Evolutionary conservation across 2,329 filamentous ascomycete genomes (phyloP), one percentile per base, ranked within the genome.

Genomic region (Monilinia laxa): DNA sequence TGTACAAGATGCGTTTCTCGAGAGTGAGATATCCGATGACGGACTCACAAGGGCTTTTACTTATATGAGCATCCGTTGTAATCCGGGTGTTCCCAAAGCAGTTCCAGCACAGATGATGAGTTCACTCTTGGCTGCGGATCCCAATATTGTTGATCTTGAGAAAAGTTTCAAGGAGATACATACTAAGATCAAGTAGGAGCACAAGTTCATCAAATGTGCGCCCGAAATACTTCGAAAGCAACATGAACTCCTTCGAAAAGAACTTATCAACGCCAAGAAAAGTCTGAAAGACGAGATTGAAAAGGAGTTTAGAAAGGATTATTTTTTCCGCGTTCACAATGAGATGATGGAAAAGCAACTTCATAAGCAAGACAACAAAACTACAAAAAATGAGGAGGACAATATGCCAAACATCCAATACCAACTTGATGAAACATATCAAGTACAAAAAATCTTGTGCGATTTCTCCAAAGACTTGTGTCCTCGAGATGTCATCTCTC

Each of bases 11-110:
- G 67, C 53, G 7, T 72, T 62, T 54, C 69, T 71, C 62, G 62
- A 72, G 65, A 72, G 68, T n/a, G 57, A 71, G 31, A 63, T 71
- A 23, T 63, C 64, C 60, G 52, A 72, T 58, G 53, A 73, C 64
- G 65, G 71, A 25, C 66, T 73, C 4, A 71, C 67, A 23, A 66
- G 69, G 38, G 70, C 68, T 40, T 71, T 72, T 49, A 70, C 67
- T 9, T 60, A 72, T 45, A 73, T 73, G 55, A 73, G 68, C 53
- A 69, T 72, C 66, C 66, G 65, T 35, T 72, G 55, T 59, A 70
- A 72, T 57, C 68, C 68, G 18, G 62, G 68, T 42, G 67, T 59
- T 65, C 67, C 68, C 31, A 70, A 68, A 58, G 57, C 64, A 55
- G 71, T 72, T n/a, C 66, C 47, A 35, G 3, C 0, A 51, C 45